Conservation (phyloP, 768 basidiomycete species). For the Psilocybe sp. region DNA sequence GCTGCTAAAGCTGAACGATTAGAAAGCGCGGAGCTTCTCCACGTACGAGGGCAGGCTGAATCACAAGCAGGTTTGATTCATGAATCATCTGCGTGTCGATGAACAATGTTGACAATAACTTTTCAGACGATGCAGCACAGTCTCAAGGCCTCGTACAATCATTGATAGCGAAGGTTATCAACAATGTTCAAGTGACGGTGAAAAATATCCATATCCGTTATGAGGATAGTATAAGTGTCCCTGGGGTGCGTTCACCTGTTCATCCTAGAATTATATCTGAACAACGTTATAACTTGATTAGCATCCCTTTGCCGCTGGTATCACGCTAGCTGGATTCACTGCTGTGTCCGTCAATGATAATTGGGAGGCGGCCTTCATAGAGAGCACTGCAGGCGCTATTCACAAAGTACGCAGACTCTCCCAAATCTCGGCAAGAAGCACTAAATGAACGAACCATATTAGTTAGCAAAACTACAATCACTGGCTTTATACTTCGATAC, state of each 20-base stretch:
- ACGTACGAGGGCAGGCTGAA: constrained; percentile 59
- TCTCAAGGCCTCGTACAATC: constrained; percentile 85
- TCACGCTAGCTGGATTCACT: constrained; percentile 85
- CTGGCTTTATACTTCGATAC: constrained; percentile 95
- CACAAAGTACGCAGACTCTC: constrained; percentile 63
- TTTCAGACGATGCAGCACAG: constrained; percentile 48
- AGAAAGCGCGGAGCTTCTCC: constrained; percentile 82
- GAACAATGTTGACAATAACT: constrained; percentile 1
- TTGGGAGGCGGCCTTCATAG: constrained; percentile 92
- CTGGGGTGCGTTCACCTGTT: constrained; percentile 54
- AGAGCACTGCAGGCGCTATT: constrained; percentile 80
- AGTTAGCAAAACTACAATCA: constrained; percentile 86
- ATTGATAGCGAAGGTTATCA: constrained; percentile 84
- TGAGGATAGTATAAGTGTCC: constrained; percentile 92
- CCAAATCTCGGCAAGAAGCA: neutral
- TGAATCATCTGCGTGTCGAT: neutral
- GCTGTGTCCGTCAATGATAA: constrained; percentile 84
- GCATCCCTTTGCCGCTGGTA: constrained; percentile 93
- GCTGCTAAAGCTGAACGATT: constrained; percentile 87
- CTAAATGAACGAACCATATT: constrained; percentile 5
- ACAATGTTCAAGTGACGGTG: constrained; percentile 94
- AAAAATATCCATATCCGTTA: constrained; percentile 96
- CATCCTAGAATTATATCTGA: constrained; percentile 1
- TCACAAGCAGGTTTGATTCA: constrained; percentile 39
- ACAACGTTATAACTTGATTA: constrained; percentile 25